These are phyloP conservation scores for Aspergillus neotritici DNA, from an alignment of 2,329 filamentous ascomycete species.

Conservation along the genomic window DNA sequence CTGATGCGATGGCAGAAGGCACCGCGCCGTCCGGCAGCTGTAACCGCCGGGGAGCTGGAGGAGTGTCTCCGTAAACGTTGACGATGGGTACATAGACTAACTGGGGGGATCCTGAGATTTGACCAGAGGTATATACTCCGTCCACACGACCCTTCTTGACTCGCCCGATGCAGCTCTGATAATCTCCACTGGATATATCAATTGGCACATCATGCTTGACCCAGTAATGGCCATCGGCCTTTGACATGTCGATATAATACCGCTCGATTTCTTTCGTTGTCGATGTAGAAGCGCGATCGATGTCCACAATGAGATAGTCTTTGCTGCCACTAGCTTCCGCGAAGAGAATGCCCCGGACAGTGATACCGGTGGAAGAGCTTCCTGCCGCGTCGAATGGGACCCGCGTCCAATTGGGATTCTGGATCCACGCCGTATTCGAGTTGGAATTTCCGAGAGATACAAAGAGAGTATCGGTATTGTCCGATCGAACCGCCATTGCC, in stretches of 20 bases:
- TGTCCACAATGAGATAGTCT: conserved; percentile 6
- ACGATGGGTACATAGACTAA: conserved; percentile 5
- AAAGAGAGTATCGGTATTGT: conserved; percentile 3
- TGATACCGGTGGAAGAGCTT: background rate
- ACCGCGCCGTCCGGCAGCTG: background rate
- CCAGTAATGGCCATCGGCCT: conserved; percentile 1
- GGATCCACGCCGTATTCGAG: background rate
- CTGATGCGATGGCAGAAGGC: conserved; percentile 5
- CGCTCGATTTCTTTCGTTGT: background rate
- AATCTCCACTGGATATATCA: conserved; percentile 1
- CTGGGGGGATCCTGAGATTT: background rate
- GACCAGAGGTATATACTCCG: conserved; percentile 4
- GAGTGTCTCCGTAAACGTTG: conserved; percentile 1
- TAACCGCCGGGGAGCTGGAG: background rate
- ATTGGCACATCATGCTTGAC: conserved; percentile 5
- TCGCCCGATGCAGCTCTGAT: conserved; percentile 6
- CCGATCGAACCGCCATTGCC: background rate
- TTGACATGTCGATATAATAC: conserved; percentile 3
- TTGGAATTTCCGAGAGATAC: conserved; percentile 2
- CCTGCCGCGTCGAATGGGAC: conserved; percentile 2
- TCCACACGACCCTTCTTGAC: background rate
- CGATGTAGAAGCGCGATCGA: background rate
- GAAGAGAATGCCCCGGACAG: background rate
- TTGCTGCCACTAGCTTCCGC: background rate
- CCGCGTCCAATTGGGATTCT: background rate